Evolutionary conservation across 2,329 filamentous ascomycete species (phyloP), one percentile per base, ranked within the genome.

Genomic region (Pseudocercospora fijiensis): DNA sequence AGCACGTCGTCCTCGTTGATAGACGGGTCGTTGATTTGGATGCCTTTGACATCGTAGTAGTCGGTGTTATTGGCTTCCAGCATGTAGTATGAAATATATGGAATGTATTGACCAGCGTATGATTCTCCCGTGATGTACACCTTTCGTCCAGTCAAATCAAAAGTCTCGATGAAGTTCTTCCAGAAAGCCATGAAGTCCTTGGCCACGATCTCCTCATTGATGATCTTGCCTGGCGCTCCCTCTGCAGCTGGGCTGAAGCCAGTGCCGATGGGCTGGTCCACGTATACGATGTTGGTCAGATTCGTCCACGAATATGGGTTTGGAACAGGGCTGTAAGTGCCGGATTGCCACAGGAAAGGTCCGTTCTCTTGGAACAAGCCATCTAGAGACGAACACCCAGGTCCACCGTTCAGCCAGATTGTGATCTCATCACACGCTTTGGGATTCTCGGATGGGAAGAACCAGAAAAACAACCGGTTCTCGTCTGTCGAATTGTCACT

Each of bases 201-300:
- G 8, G 75, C 78, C 18, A 78, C 74, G 10, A 80, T 77, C 16
- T 76, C 73, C 67, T 82, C 77, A 59, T 75, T 75, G 6, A 69
- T 80, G 64, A 75, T 76, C 64, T 80, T 79, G 0, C 78, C 77
- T 5, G 74, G 75, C 27, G 78, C 79, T 65, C 78, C 76, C 78
- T 67, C 79, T 75, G 1, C 74, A 72, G 67, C 58, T 20, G 47
- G 30, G 0, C 74, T 73, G 66, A 78, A 82, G 78, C 81, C 45
- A 78, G 78, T 58, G 78, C 80, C 81, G 4, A 84, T 26, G 8
- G 58, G 43, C 63, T 84, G 81, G 57, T 81, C 82, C 11, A 84
- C 82, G 85, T 87, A 95, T 53, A 95, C 79, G 71, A 93, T 85
- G 75, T 93, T 92, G 59, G 90, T 90, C 37, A 94, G 77, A 57